phyloP scores from a whole-genome alignment of 2,329 filamentous ascomycete species.

The Botrytis fabae region DNA sequence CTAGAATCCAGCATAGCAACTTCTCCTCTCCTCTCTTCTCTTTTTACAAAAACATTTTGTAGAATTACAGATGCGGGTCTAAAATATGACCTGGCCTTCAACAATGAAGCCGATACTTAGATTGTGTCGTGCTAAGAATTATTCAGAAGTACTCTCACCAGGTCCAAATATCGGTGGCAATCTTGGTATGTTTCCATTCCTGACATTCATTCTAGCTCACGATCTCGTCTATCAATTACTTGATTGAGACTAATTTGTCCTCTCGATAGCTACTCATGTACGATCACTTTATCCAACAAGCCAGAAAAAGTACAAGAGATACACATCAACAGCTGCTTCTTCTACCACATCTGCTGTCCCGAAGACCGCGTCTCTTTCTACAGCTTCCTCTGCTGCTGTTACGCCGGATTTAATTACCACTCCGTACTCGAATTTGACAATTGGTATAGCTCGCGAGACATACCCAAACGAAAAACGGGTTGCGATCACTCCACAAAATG shows the following conservation, averaged over 20 bases:
- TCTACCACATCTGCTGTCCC: background rate
- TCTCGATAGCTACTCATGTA: constrained; percentile 7
- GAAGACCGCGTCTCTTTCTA: constrained; percentile 7
- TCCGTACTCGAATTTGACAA: constrained; percentile 70
- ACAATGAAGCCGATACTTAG: constrained; percentile 24
- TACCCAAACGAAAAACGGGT: constrained; percentile 78
- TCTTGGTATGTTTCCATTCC: constrained; percentile 19
- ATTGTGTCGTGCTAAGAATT: constrained; percentile 18
- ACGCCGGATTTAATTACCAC: constrained; percentile 25
- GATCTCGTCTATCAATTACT: background rate
- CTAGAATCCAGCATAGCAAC: background rate
- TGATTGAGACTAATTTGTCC: constrained; percentile 4
- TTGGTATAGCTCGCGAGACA: constrained; percentile 80
- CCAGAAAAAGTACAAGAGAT: constrained; percentile 15
- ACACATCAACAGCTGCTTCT: constrained; percentile 6
- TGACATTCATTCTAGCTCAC: background rate
- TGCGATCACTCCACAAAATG: constrained; percentile 81
- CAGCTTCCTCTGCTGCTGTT: constrained; percentile 16
- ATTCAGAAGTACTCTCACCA: constrained; percentile 8
- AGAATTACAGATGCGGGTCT: constrained; percentile 23
- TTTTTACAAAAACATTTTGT: background rate
- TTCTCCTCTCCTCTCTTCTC: background rate
- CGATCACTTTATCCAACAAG: constrained; percentile 7
- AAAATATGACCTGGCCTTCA: constrained; percentile 19
- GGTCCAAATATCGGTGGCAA: background rate